Base-by-base conservation (phyloP, 495 filamentous ascomycete genomes). In the Neurospora tetraspora region DNA sequence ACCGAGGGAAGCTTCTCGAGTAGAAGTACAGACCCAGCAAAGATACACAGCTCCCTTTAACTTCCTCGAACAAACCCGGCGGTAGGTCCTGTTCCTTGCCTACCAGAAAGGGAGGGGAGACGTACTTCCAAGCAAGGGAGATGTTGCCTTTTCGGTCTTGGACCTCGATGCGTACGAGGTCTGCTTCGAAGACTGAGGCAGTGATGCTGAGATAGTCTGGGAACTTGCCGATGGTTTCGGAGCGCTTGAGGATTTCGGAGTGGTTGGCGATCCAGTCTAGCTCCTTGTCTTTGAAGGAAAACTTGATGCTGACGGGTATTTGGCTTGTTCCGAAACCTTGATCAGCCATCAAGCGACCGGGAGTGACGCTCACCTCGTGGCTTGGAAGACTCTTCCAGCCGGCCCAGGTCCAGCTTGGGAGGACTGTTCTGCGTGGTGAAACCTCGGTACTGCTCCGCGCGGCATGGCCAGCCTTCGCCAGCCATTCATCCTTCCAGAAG, bases 331-430 rank as follows among this genome's bases (percentile, higher is more conserved):
- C n/a, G 45, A 47, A 47, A 10, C 45, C 18, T 23, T 47, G 45
- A 23, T 23, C 45, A 3, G 45, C 45, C n/a, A 47, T 23, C n/a
- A 47, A 47, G 9, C 45, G 45, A 0, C 43, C 43, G 9, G n/a
- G 9, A n/a, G 43, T n/a, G 0, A 47, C 43, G 9, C n/a, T 7
- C 8, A 23, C 45, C 7, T 47, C n/a, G 9, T 47, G 45, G 3
- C n/a, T 23, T 11, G 45, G n/a, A 5, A 47, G 45, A 23, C n/a
- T 23, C 9, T 47, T 47, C 71, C 71, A 72, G 9, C 71, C 71
- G 8, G 20, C 16, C 71, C 71, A 72, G 3, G 61, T 27, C 71
- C 71, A 72, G 39, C 71, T 72, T 11, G 71, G 71, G 4, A 72
- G 69, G 2, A 5, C 61, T 9, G 38, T 10, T 47, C 45, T 47